Evolutionary conservation across 345 rosid genomes (phyloP).

Genomic region (Linum tenue): DNA sequence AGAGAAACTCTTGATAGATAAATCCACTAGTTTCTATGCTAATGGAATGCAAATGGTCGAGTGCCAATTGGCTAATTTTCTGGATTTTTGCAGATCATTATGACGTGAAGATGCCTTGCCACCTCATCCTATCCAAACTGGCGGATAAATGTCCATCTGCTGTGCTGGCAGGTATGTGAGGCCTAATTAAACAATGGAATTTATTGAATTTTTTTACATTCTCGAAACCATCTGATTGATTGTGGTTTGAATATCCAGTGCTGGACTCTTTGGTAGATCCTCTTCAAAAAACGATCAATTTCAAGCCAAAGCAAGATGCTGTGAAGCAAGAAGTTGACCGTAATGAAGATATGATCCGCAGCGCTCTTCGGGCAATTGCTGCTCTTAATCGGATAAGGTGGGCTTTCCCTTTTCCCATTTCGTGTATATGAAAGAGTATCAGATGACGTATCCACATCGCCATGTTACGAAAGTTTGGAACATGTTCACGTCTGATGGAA

Average conservation of each 20-base stretch:
- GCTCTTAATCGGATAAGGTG: constrained; percentile 85
- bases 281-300: constrained; percentile 81
- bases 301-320: constrained; percentile 97
- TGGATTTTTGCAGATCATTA: constrained; percentile 64
- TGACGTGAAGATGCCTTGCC: constrained; percentile 97
- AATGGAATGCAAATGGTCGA: background rate
- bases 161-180: constrained; percentile 69
- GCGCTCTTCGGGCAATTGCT: constrained; percentile 89
- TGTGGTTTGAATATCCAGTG: constrained; percentile 32
- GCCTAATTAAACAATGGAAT: background rate
- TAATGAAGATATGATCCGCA: constrained; percentile 98
- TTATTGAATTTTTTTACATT: background rate
- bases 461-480: too few species aligned
- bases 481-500: too few species aligned
- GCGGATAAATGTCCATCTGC: constrained; percentile 94
- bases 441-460: too few species aligned
- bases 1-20: background rate
- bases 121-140: constrained; percentile 84
- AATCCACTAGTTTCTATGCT: background rate
- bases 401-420: too few species aligned
- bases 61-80: constrained; percentile 10
- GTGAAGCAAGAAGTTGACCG: constrained; percentile 99
- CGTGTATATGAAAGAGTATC: too few species aligned
- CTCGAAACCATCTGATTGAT: background rate
- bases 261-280: constrained; percentile 96